Evolutionary conservation across 305 asterid species (phyloP), one percentile per base, ranked within the genome.

Genomic region (Solanum hybrid): DNA sequence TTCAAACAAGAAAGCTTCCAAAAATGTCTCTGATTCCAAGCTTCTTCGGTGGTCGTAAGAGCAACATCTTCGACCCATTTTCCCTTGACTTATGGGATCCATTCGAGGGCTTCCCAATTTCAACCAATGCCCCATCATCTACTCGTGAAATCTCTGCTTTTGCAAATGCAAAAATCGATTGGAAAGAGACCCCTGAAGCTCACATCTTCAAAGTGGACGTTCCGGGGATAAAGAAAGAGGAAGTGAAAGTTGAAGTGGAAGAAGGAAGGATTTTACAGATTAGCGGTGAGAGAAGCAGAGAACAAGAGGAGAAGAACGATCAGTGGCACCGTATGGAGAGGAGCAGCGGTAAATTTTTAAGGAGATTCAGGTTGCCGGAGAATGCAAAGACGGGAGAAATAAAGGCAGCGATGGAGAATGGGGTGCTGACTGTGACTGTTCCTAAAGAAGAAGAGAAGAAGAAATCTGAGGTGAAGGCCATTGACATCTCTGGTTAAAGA

Each of bases 301-400:
- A 92, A 86, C 69, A 35, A 34, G 94, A 92, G 12, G 94, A 92
- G 82, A 91, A 90, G 87, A 84, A 84, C 5, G 93, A 91, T 42
- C 57, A 42, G 6, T 42, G 57, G 57, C 57, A 42, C 57, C 57
- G 57, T 12, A 12, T 42, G 57, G 57, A 42, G 57, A 42, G 18
- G 6, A 42, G 93, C 84, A 61, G 91, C 33, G 93, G 95, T 2
- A 80, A 64, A 34, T 93, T 93, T 69, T 0, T 90, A 37, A 78
- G 92, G 18, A 84, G 93, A 39, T 93, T 93, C 87, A 90, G 93
- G 91, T 34, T 92, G 91, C 93, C 94, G 26, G 94, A 92, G 28
- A 89, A 91, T 87, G 91, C 83, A 0, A 92, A 51, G 3, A 51
- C 22, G 11, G 71, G 26, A 5, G 71, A 61, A 61, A 61, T 61